phyloP scores from a whole-genome alignment of 2,329 filamentous ascomycete species.

The Neospermospora avenae region DNA sequence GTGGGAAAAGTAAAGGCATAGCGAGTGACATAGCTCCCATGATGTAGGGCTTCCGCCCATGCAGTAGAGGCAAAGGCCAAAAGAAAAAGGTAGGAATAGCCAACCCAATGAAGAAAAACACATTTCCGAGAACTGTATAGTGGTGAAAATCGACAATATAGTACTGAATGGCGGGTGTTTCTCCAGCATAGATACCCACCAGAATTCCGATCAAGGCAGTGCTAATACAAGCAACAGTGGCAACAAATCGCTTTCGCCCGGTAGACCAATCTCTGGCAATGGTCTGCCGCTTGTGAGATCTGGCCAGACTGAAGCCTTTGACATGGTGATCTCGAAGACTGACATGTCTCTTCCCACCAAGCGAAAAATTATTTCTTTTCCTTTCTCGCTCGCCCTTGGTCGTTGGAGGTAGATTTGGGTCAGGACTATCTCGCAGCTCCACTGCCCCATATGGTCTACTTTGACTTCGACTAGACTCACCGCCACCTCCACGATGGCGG shows the following conservation, averaged over 20 bases:
- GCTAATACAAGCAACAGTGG: conserved; percentile 67
- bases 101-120: conserved; percentile 67
- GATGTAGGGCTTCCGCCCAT: conserved; percentile 77
- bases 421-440: conserved; percentile 25
- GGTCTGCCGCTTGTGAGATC: conserved; percentile 56
- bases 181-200: conserved; percentile 72
- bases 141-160: conserved; percentile 68
- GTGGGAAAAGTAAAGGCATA: conserved; percentile 71
- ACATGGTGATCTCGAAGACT: conserved; percentile 45
- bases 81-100: conserved; percentile 66
- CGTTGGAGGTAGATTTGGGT: conserved; percentile 21
- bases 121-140: conserved; percentile 68
- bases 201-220: conserved; percentile 69
- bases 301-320: conserved; percentile 50
- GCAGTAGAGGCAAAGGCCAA: conserved; percentile 72
- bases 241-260: conserved; percentile 64
- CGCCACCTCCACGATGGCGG: conserved; percentile 18
- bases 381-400: conserved; percentile 13
- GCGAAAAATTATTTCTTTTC: conserved; percentile 34
- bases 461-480: conserved; percentile 6
- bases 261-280: conserved; percentile 71
- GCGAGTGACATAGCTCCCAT: conserved; percentile 64
- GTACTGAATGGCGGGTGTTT: conserved; percentile 78
- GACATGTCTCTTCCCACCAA: conserved; percentile 51
- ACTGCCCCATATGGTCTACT: conserved; percentile 13